Evolutionary conservation across 768 basidiomycete species (phyloP), one percentile per base, ranked within the genome.

Genomic region (Pluteus cervinus): DNA sequence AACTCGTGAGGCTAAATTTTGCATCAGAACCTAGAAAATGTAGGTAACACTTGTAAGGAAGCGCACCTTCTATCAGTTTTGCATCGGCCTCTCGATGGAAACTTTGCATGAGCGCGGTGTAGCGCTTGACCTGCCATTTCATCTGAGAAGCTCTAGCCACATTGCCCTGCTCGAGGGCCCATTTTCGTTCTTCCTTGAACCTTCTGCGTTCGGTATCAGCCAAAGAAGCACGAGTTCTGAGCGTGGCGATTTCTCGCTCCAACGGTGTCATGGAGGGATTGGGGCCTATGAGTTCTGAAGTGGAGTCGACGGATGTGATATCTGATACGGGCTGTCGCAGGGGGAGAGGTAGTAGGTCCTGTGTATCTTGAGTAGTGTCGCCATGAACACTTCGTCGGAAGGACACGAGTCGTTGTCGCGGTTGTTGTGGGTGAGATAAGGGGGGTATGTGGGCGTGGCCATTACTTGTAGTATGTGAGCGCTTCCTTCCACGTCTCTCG

Each of bases 111-210:
- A 90, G 62, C 20, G 80, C 76, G 23, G 81, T 76, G 58, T 86
- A 89, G 14, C 80, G 73, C 62, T 83, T 82, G 42, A 87, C 82
- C 56, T 87, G 83, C 80, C 84, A 87, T 50, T 78, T 79, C 69
- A 89, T 77, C 63, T 91, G 80, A 18, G 70, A 65, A 21, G 86
- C 86, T 31, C 86, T 74, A 7, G 84, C 78, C 29, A 63, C 43
- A 52, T 91, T 87, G 0, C 86, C 86, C 53, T 83, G 79, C 14
- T 83, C 82, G 25, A 81, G 54, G 1, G 88, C 88, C 88, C 88
- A 91, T 55, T 88, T 86, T 46, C 77, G 71, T 59, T 91, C 88
- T 59, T 91, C 88, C 63, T 79, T 85, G 63, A 79, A 85, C 38
- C 86, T 71, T 26, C 88, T 71, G 14, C 84, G 75, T 58, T 91